Conservation (phyloP, 2,329 filamentous ascomycete genomes). For the Cercospora beticola region DNA sequence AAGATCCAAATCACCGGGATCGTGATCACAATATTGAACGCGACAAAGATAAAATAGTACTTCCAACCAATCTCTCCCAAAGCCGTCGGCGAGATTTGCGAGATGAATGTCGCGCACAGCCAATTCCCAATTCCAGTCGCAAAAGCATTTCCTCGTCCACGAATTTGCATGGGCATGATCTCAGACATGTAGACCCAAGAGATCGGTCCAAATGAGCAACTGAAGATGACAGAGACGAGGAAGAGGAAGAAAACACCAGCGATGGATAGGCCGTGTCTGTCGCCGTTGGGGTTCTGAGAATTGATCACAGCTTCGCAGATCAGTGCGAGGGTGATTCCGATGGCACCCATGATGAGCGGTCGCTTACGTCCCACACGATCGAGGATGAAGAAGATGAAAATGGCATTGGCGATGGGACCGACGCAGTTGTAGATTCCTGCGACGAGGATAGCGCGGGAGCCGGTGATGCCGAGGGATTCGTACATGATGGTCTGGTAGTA, state of each 20-base stretch:
- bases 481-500: conserved; percentile 65
- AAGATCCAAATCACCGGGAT: conserved; percentile 52
- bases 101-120: conserved; percentile 60
- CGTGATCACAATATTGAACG: conserved; percentile 49
- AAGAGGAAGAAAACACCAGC: conserved; percentile 67
- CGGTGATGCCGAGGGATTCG: conserved; percentile 57
- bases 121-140: conserved; percentile 60
- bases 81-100: conserved; percentile 53
- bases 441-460: conserved; percentile 53
- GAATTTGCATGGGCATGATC: conserved; percentile 66
- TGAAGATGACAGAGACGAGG: conserved; percentile 59
- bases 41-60: conserved; percentile 42
- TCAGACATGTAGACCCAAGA: conserved; percentile 67
- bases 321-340: conserved; percentile 57
- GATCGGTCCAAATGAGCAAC: conserved; percentile 59
- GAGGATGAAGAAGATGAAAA: conserved; percentile 60
- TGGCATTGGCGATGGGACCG: conserved; percentile 57
- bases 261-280: conserved; percentile 52
- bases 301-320: conserved; percentile 62
- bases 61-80: conserved; percentile 31
- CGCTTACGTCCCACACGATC: conserved; percentile 55
- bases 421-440: conserved; percentile 62
- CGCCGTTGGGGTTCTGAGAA: conserved; percentile 48
- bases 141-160: conserved; percentile 59
- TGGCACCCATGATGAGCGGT: conserved; percentile 55